A percentile compares a stretch with the other conserved stretches of the same genome.
Evolutionary conservation across 179 eudicot species (phyloP).

Genomic region (Spergularia azorica): DNA sequence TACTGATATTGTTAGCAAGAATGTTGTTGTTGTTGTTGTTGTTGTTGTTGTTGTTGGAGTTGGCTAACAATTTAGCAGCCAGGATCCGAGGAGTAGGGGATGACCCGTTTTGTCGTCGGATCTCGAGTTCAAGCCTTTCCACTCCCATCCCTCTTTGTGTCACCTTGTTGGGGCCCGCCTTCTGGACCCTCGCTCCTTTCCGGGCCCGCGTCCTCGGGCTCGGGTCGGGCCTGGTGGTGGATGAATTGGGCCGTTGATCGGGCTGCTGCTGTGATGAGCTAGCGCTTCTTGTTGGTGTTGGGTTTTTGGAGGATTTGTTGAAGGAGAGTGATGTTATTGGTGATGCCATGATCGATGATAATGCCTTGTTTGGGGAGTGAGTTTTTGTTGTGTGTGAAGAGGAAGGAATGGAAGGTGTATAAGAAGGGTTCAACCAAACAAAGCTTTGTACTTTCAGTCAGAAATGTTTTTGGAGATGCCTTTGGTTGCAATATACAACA

Average conservation of each 20-base stretch:
- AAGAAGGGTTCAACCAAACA: slow-evolving; percentile 10
- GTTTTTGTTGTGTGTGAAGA: neutral
- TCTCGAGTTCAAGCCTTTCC: slow-evolving; percentile 56
- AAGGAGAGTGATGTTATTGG: slow-evolving; percentile 40
- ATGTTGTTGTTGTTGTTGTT: neutral
- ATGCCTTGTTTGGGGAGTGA: neutral
- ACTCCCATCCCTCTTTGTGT: slow-evolving; percentile 69
- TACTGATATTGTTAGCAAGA: neutral
- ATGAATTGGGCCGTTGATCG: neutral
- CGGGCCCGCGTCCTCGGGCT: slow-evolving; percentile 28
- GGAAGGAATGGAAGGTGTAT: neutral
- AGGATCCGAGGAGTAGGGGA: neutral
- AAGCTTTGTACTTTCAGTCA: slow-evolving; percentile 18
- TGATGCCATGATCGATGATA: neutral
- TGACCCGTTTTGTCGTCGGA: neutral
- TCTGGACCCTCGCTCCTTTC: neutral
- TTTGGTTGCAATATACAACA: neutral
- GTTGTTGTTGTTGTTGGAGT: neutral
- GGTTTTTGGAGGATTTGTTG: slow-evolving; percentile 20
- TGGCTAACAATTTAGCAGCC: neutral
- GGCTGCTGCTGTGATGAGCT: neutral
- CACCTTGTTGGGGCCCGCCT: slow-evolving; percentile 23
- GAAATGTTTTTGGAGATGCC: slow-evolving; percentile 4
- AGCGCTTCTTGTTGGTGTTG: neutral
- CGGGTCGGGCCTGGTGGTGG: slow-evolving; percentile 11